phyloP scores from a whole-genome alignment of 352 stramenopile species.

The Aphanomyces cochlioides region DNA sequence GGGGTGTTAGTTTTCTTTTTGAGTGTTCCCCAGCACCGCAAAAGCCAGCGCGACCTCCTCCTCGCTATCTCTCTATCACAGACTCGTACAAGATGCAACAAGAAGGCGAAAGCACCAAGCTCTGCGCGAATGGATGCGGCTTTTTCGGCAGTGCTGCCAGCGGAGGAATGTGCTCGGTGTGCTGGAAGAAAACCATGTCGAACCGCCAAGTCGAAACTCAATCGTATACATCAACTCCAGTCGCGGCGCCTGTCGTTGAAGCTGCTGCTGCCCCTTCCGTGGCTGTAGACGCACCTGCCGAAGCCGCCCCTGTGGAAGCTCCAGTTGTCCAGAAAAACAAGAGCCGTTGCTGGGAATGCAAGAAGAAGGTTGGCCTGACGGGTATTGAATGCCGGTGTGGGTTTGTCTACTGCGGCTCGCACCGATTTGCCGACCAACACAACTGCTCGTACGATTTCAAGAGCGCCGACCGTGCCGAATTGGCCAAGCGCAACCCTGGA shows the following conservation, averaged over 20 bases:
- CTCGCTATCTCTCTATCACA: not conserved
- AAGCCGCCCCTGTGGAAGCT: constrained; percentile 31
- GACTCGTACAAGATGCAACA: constrained; percentile 56
- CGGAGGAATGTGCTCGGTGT: constrained; percentile 79
- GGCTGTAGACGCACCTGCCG: constrained; percentile 10
- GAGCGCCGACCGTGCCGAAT: constrained; percentile 60
- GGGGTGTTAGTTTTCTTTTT: constrained; percentile 27
- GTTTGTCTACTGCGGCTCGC: constrained; percentile 81
- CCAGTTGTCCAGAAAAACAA: constrained; percentile 81
- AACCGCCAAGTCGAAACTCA: constrained; percentile 51
- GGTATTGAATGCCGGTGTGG: constrained; percentile 87
- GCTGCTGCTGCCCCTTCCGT: constrained; percentile 30
- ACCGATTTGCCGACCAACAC: constrained; percentile 87
- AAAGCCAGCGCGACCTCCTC: not conserved
- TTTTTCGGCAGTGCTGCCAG: constrained; percentile 70
- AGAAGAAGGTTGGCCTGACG: constrained; percentile 88
- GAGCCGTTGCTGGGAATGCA: constrained; percentile 88
- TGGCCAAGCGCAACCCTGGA: constrained; percentile 74
- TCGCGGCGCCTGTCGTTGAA: not conserved
- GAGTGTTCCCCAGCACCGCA: constrained; percentile 3
- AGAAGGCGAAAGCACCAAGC: constrained; percentile 66
- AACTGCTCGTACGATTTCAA: constrained; percentile 86
- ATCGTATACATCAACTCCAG: constrained; percentile 12
- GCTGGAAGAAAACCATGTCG: constrained; percentile 83
- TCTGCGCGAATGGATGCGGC: constrained; percentile 71